Evolutionary conservation across 2,329 filamentous ascomycete species (phyloP), one percentile per base, ranked within the genome.

Genomic region (Xylariaceae sp.): DNA sequence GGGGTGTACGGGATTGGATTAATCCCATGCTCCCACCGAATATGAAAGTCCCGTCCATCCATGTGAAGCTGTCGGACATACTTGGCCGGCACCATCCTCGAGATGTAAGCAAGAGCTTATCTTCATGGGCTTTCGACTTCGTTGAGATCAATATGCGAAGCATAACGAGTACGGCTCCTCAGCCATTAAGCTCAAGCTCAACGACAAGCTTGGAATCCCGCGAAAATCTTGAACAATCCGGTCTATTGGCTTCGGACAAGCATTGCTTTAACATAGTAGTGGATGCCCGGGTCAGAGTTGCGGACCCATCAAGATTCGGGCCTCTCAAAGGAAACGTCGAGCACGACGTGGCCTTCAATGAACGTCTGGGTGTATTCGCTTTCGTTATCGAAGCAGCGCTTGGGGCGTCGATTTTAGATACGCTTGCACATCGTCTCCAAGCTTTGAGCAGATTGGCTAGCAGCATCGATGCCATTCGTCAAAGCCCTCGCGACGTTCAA

Each of bases 361-460:
- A 75, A 2, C 71, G 71, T 27, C 77, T 76, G 5, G 86, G 86
- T 44, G 78, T 81, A 53, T 87, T 90, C 67, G 77, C 78, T 12
- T 73, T 90, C 51, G 75, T 79, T 6, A 72, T 89, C 39, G 76
- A 79, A 7, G 79, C 81, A 0, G 72, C 74, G 1, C 79, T 86
- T 45, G 85, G 85, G 26, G 72, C 75, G 44, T 75, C 83, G 0
- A 76, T 86, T 11, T 69, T 89, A 3, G 75, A 78, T 3, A 72
- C 76, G n/a, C 74, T 91, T 26, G 74, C 76, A 58, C 74, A 78
- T 49, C 78, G 84, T 31, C 74, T 91, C 45, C 79, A 82, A 61
- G 80, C 84, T 9, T 80, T 94, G 54, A 83, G 88, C 64, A 81
- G 86, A 26, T 76, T 94, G 31, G 84, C 89, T 40, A 79, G 80